These are phyloP conservation scores for Amanita subjunquillea DNA, from an alignment of 768 basidiomycete species.

Conservation along the genomic window DNA sequence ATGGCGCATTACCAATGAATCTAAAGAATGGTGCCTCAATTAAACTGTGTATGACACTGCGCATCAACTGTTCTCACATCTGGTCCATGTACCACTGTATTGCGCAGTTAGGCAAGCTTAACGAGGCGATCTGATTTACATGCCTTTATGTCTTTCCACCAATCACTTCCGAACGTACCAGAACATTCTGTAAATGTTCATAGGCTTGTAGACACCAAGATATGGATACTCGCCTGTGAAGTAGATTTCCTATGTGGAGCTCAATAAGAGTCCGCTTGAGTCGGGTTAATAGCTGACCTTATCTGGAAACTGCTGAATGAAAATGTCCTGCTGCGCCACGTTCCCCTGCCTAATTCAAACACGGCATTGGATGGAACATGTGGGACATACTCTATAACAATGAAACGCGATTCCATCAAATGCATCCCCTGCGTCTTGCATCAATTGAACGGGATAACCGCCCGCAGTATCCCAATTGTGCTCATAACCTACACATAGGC, in stretches of 20 bases:
- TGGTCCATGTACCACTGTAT: slow-evolving; percentile 61
- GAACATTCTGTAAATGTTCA: slow-evolving; percentile 39
- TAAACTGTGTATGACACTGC: neutral
- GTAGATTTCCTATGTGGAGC: slow-evolving; percentile 26
- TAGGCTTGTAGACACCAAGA: neutral
- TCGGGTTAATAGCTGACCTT: slow-evolving; percentile 25
- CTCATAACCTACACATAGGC: slow-evolving; percentile 24
- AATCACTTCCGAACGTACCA: slow-evolving; percentile 56
- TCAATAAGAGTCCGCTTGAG: neutral
- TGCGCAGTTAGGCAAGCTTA: neutral
- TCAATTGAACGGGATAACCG: slow-evolving; percentile 51
- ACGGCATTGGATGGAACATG: neutral
- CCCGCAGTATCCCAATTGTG: slow-evolving; percentile 70
- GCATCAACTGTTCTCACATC: slow-evolving; percentile 26
- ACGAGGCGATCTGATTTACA: neutral
- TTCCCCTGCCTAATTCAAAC: slow-evolving; percentile 21
- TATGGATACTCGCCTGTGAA: slow-evolving; percentile 25
- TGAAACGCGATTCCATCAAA: slow-evolving; percentile 65
- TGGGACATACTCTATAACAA: slow-evolving; percentile 38
- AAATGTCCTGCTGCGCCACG: slow-evolving; percentile 41
- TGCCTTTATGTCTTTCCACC: slow-evolving; percentile 77
- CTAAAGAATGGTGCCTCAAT: slow-evolving; percentile 2
- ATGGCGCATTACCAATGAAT: slow-evolving; percentile 13
- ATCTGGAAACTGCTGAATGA: slow-evolving; percentile 42
- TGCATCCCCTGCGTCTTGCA: slow-evolving; percentile 43